Conservation (phyloP, 164 flowering plant genomes). For the Aristolochia californica region DNA sequence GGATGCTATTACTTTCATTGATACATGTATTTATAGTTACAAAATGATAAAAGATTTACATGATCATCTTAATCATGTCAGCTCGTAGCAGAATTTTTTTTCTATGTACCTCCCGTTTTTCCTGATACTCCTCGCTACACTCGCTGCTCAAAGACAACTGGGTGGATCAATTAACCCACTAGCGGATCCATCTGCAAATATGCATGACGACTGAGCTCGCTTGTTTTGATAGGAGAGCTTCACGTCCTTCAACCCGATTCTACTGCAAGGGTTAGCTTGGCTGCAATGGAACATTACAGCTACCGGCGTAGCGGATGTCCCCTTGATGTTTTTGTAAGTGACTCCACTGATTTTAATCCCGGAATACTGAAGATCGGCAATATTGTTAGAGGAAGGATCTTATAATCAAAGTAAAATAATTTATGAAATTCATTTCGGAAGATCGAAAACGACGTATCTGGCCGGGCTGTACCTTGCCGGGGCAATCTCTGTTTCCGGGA, state of each 20-base stretch:
- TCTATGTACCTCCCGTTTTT: not conserved
- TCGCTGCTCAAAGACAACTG: constrained; percentile 9
- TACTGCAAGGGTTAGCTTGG: constrained; percentile 8
- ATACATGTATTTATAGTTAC: too few species aligned
- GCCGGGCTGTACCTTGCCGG: constrained; percentile 55
- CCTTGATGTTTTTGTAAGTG: constrained; percentile 13
- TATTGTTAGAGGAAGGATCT: too few species aligned
- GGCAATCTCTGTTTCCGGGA: constrained; percentile 38
- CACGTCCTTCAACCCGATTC: constrained; percentile 13
- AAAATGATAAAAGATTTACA: too few species aligned
- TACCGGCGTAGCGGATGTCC: constrained; percentile 15
- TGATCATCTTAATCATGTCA: not conserved
- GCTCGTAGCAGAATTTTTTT: not conserved
- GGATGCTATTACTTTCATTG: too few species aligned
- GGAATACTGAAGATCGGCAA: constrained; percentile 15
- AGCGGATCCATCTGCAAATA: constrained; percentile 10
- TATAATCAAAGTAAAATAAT: too few species aligned
- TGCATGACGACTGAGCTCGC: constrained; percentile 9
- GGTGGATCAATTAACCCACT: constrained; percentile 11
- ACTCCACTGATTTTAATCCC: constrained; percentile 16
- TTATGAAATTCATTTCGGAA: too few species aligned
- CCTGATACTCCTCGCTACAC: too few species aligned
- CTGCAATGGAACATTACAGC: constrained; percentile 21
- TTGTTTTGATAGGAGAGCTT: constrained; percentile 14
- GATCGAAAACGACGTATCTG: too few species aligned